A percentile compares a stretch with the other conserved stretches of the same genome.
Conservation (phyloP, 257 asterid species). For the Rubia yunnanensis region DNA sequence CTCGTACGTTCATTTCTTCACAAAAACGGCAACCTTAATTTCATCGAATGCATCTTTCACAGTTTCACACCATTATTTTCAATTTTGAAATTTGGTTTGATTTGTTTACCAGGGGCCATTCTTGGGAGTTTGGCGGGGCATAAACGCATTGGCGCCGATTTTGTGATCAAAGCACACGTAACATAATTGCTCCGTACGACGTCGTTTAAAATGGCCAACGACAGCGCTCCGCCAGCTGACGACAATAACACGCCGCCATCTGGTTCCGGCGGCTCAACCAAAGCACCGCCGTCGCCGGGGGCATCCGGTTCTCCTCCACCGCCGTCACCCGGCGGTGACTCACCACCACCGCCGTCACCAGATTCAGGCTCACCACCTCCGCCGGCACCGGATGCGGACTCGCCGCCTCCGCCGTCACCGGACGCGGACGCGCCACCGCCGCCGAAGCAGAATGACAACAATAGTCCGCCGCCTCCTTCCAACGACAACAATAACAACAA, state of each 20-base stretch:
- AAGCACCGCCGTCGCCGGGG: neutral
- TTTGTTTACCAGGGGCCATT: constrained; percentile 20
- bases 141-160: neutral
- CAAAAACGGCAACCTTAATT: too few species aligned
- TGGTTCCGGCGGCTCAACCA: neutral
- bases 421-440: constrained; percentile 14
- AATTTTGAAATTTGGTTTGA: neutral
- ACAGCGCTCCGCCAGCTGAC: constrained; percentile 23
- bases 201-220: constrained; percentile 20
- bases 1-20: neutral
- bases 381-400: neutral
- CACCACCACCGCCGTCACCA: constrained; percentile 1
- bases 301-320: neutral
- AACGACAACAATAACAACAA: neutral
- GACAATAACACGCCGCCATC: neutral
- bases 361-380: constrained; percentile 15
- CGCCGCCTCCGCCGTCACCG: constrained; percentile 18
- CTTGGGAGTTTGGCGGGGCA: constrained; percentile 59
- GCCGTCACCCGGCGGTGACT: constrained; percentile 6
- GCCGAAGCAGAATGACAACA: neutral
- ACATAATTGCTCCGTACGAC: too few species aligned
- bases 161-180: neutral
- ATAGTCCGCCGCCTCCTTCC: constrained; percentile 6
- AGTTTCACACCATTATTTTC: too few species aligned
- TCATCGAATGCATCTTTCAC: neutral